These are phyloP conservation scores for Ocimum tenuiflorum DNA, from an alignment of 257 asterid genomes.

Conservation along the genomic window DNA sequence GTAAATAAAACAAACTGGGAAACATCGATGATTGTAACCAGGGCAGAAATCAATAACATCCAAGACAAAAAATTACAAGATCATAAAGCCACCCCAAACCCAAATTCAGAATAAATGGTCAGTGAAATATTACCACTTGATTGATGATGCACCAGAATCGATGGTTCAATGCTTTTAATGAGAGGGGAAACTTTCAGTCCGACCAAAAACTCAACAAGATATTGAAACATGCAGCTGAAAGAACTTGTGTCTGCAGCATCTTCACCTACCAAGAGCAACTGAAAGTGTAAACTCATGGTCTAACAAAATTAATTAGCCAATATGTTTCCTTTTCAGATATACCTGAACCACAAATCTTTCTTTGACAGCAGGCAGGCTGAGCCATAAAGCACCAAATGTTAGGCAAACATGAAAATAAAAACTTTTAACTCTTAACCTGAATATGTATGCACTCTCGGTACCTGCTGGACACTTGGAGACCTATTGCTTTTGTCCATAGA, in stretches of 20 bases:
- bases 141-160: constrained; percentile 48
- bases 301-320: not conserved
- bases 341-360: constrained; percentile 52
- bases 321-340: constrained; percentile 9
- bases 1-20: too few relatives aligned
- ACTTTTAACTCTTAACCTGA: constrained; percentile 7
- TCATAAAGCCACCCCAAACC: constrained; percentile 4
- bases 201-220: constrained; percentile 53
- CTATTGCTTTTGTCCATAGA: constrained; percentile 15
- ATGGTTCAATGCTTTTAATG: constrained; percentile 39
- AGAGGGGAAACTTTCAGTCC: constrained; percentile 57
- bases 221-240: constrained; percentile 59
- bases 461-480: constrained; percentile 30
- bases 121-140: constrained; percentile 60
- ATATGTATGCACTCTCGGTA: constrained; percentile 15
- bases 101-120: constrained; percentile 1
- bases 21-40: not conserved
- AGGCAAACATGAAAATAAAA: constrained; percentile 17
- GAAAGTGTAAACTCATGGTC: not conserved
- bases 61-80: not conserved
- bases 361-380: constrained; percentile 72
- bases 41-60: not conserved
- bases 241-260: constrained; percentile 34
- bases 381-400: constrained; percentile 21
- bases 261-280: constrained; percentile 29